Percentiles rank a stretch among this genome's conserved stretches.
phyloP scores from a whole-genome alignment of 179 eudicot genomes.

The Beta corolliflora region DNA sequence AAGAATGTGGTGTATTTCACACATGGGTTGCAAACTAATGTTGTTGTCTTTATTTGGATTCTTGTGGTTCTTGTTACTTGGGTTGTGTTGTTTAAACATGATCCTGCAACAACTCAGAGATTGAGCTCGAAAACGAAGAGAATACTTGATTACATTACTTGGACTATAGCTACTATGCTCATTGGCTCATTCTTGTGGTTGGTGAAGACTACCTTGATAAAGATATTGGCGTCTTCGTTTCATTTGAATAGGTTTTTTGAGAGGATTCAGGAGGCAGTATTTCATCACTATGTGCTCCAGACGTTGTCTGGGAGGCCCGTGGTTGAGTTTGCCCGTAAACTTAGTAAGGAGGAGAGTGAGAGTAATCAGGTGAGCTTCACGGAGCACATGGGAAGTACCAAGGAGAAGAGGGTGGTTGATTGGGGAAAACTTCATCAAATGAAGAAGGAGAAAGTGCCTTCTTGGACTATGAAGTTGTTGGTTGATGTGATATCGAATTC shows the following conservation, averaged over 20 bases:
- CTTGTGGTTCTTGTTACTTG: constrained; percentile 37
- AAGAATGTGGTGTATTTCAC: constrained; percentile 46
- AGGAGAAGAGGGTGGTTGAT: constrained; percentile 41
- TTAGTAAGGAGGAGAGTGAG: constrained; percentile 21
- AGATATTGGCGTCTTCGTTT: constrained; percentile 45
- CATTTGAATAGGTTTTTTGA: constrained; percentile 46
- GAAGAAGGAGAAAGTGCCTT: constrained; percentile 39
- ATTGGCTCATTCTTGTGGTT: constrained; percentile 44
- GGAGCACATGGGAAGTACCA: constrained; percentile 1
- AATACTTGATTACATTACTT: constrained; percentile 33
- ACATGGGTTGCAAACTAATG: constrained; percentile 38
- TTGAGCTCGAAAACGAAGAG: constrained; percentile 1
- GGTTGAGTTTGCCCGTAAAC: constrained; percentile 26
- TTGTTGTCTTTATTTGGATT: constrained; percentile 39
- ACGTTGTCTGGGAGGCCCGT: constrained; percentile 42
- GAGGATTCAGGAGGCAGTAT: constrained; percentile 46
- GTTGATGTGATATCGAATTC: constrained; percentile 39
- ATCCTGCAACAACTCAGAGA: neutral
- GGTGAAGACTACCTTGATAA: constrained; percentile 41
- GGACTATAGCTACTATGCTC: constrained; percentile 29
- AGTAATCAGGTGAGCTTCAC: constrained; percentile 28
- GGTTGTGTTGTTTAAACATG: constrained; percentile 32
- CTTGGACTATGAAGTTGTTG: constrained; percentile 49
- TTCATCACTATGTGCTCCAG: constrained; percentile 47
- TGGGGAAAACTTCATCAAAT: constrained; percentile 39